These are phyloP conservation scores for Penicillium frequentans DNA, from an alignment of 2,329 filamentous ascomycete species.

Conservation along the genomic window DNA sequence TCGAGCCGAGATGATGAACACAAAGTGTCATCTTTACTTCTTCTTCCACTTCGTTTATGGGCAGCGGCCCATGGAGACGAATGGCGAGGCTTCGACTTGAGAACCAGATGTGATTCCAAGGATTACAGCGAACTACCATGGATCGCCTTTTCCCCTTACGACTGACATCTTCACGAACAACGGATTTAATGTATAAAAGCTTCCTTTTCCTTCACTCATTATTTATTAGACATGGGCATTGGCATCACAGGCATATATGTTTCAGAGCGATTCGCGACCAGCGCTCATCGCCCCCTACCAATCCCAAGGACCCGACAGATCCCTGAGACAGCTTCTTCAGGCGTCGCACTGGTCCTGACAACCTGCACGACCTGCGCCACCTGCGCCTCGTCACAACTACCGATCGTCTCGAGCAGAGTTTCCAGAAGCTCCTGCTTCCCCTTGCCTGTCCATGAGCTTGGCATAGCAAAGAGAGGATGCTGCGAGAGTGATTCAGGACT, in stretches of 20 bases:
- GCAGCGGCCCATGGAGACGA: conserved; percentile 25
- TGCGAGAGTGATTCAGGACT: not conserved
- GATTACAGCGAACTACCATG: not conserved
- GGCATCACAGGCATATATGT: not conserved
- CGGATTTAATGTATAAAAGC: conserved; percentile 12
- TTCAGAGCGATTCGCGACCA: not conserved
- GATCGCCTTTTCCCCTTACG: not conserved
- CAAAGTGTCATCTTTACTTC: conserved; percentile 29
- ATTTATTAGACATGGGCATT: not conserved
- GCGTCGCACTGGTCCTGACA: conserved; percentile 26
- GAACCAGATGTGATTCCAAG: not conserved
- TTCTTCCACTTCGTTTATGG: conserved; percentile 35
- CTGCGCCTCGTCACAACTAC: conserved; percentile 26
- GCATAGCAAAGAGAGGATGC: not conserved
- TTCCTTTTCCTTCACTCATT: not conserved
- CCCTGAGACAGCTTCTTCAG: conserved; percentile 29
- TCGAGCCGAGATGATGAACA: conserved; percentile 25
- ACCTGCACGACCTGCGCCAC: conserved; percentile 28
- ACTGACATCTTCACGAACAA: conserved; percentile 3
- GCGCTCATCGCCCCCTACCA: conserved; percentile 9
- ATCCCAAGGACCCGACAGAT: conserved; percentile 26
- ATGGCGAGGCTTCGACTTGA: not conserved
- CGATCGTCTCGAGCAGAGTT: conserved; percentile 27
- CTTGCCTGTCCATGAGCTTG: conserved; percentile 24
- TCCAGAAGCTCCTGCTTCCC: conserved; percentile 27